These are phyloP conservation scores for Xerocomellus amylosporus DNA, from an alignment of 768 basidiomycete genomes.

Conservation along the genomic window DNA sequence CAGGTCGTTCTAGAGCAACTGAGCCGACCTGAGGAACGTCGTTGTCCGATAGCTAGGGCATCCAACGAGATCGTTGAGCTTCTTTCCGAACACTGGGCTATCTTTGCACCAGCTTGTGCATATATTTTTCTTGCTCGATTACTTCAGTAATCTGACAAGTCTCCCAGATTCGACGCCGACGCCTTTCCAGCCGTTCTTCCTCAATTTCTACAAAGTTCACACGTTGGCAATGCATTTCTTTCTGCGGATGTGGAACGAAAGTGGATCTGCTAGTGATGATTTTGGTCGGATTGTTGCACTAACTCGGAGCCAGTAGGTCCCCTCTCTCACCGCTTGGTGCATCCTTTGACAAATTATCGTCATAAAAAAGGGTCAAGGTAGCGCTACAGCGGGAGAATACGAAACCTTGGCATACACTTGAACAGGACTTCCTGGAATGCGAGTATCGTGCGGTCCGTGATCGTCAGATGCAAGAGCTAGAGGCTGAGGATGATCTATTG, in stretches of 20 bases:
- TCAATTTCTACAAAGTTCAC: slow-evolving; percentile 82
- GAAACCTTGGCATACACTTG: slow-evolving; percentile 81
- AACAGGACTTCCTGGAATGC: slow-evolving; percentile 73
- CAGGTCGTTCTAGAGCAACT: slow-evolving; percentile 80
- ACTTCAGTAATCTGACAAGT: slow-evolving; percentile 1
- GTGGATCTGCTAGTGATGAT: slow-evolving; percentile 71
- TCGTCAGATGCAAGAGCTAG: slow-evolving; percentile 87
- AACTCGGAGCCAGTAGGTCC: slow-evolving; percentile 78
- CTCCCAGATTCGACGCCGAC: slow-evolving; percentile 68
- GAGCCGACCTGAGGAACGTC: slow-evolving; percentile 65
- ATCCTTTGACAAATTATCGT: slow-evolving; percentile 6
- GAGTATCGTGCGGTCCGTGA: slow-evolving; percentile 86
- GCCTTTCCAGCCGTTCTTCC: slow-evolving; percentile 82
- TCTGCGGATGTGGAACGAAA: slow-evolving; percentile 90
- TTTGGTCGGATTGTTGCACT: slow-evolving; percentile 76
- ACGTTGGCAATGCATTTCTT: slow-evolving; percentile 81
- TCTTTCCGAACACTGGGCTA: slow-evolving; percentile 80
- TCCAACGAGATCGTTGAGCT: slow-evolving; percentile 86
- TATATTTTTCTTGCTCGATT: slow-evolving; percentile 15
- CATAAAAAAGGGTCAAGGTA: slow-evolving; percentile 58
- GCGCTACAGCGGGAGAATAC: slow-evolving; percentile 72
- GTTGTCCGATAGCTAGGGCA: slow-evolving; percentile 80
- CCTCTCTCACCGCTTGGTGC: background rate
- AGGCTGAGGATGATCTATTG: slow-evolving; percentile 82
- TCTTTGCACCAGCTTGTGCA: slow-evolving; percentile 82